Conservation (phyloP, 129 eudicot genomes). For the Lactuca sativa region DNA sequence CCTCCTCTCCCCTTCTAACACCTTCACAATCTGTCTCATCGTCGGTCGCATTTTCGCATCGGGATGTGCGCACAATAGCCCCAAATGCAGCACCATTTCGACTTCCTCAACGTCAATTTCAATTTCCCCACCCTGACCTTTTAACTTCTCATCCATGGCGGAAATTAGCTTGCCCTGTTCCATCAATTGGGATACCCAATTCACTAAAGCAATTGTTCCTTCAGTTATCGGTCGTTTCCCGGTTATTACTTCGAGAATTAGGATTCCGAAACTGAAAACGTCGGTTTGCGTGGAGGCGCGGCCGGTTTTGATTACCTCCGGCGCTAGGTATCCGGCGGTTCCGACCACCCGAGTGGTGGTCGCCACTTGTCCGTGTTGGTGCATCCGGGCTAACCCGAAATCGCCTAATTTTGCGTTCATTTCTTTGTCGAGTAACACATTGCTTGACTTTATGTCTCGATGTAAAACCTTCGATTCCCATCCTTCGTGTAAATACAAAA, state of each 20-base stretch:
- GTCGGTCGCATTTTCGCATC: constrained; percentile 56
- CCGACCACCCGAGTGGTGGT: constrained; percentile 78
- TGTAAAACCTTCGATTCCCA: constrained; percentile 81
- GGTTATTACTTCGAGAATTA: constrained; percentile 64
- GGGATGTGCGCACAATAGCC: constrained; percentile 63
- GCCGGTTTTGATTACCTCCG: constrained; percentile 59
- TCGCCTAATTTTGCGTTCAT: constrained; percentile 73
- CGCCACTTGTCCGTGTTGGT: constrained; percentile 61
- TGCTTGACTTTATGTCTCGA: constrained; percentile 79
- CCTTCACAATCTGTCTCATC: constrained; percentile 68
- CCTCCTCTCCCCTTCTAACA: constrained; percentile 53
- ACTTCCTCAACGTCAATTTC: constrained; percentile 51
- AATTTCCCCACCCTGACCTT: constrained; percentile 25
- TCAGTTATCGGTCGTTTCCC: constrained; percentile 66
- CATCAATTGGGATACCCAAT: constrained; percentile 57
- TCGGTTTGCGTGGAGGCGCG: constrained; percentile 74
- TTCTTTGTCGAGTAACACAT: constrained; percentile 72
- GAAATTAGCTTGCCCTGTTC: constrained; percentile 41
- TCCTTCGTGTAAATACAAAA: constrained; percentile 70
- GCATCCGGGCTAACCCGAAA: constrained; percentile 83
- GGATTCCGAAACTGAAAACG: constrained; percentile 64
- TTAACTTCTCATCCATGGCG: constrained; percentile 44
- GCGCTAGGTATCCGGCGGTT: constrained; percentile 72
- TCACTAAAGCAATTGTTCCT: constrained; percentile 60
- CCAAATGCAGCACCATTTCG: constrained; percentile 59